Conservation (phyloP, 768 basidiomycete species). For the Suillus lakei region DNA sequence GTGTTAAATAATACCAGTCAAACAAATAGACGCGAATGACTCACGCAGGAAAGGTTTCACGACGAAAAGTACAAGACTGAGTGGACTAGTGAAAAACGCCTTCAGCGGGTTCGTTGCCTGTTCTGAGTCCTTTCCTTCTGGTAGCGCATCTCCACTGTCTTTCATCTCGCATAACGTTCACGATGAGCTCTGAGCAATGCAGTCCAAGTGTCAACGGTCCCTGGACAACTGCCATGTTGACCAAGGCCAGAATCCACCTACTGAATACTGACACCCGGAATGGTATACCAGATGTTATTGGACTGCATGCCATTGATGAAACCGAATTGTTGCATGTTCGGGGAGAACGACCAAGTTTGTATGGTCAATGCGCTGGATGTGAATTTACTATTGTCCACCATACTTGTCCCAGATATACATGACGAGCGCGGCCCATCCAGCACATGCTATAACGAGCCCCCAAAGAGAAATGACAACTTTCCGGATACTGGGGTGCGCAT, state of each 20-base stretch:
- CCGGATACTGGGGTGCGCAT: too few species aligned
- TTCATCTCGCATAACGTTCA: slow-evolving; percentile 35
- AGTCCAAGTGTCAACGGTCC: slow-evolving; percentile 33
- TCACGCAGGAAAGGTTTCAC: slow-evolving; percentile 33
- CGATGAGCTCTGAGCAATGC: slow-evolving; percentile 32
- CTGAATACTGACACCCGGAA: slow-evolving; percentile 24
- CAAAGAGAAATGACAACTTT: too few species aligned
- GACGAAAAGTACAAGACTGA: slow-evolving; percentile 20
- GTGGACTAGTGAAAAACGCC: slow-evolving; percentile 23
- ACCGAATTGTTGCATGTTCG: too few species aligned
- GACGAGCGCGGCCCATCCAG: slow-evolving; percentile 25
- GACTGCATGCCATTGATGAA: slow-evolving; percentile 20
- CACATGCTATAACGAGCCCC: slow-evolving; percentile 24
- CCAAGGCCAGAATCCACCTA: slow-evolving; percentile 31
- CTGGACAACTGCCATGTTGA: slow-evolving; percentile 31
- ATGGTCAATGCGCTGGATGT: background rate
- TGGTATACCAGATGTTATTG: slow-evolving; percentile 24
- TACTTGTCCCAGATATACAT: slow-evolving; percentile 8
- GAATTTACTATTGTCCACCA: too few species aligned
- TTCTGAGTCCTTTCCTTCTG: slow-evolving; percentile 18
- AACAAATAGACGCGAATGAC: slow-evolving; percentile 4
- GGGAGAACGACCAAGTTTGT: slow-evolving; percentile 31
- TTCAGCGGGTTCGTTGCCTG: slow-evolving; percentile 26
- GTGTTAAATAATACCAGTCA: background rate
- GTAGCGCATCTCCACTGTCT: slow-evolving; percentile 29